A percentile compares a stretch with the other conserved stretches of the same genome.
Conservation (phyloP, 169 alveolate species). For the Cryptosporidium viatorum region DNA sequence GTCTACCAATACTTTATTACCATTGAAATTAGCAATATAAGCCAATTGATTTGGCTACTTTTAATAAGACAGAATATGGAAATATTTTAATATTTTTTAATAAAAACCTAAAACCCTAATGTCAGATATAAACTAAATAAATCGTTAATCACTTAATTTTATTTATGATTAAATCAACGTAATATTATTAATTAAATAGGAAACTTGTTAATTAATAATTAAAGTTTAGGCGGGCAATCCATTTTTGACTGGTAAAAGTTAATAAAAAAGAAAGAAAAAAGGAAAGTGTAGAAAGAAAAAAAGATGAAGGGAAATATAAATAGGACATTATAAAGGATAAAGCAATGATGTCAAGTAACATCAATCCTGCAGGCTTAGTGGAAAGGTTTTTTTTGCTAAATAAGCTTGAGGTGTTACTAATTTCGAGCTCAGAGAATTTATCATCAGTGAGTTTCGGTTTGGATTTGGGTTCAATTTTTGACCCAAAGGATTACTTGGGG, state of each 20-base stretch:
- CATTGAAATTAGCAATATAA: too few species aligned
- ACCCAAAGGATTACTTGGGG: slow-evolving; percentile 11
- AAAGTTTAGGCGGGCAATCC: neutral
- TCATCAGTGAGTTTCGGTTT: slow-evolving; percentile 27
- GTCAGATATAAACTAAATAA: too few species aligned
- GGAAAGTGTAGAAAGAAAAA: neutral
- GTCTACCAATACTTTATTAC: too few species aligned
- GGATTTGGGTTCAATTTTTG: slow-evolving; percentile 7
- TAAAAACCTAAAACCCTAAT: too few species aligned
- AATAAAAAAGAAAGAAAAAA: neutral
- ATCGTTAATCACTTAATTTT: neutral
- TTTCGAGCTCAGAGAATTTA: slow-evolving; percentile 13
- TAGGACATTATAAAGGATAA: neutral
- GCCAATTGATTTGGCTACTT: neutral
- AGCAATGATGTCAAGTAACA: neutral
- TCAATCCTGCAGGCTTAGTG: neutral
- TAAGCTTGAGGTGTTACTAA: slow-evolving; percentile 21
- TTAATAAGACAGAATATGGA: too few species aligned
- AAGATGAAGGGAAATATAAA: neutral
- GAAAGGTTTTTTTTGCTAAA: neutral
- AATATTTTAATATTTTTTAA: too few species aligned
- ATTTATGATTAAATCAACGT: too few species aligned
- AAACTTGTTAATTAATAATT: neutral
- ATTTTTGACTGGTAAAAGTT: neutral
- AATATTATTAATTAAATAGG: too few species aligned